These are phyloP conservation scores for Perilla frutescens DNA, from an alignment of 257 asterid genomes.

Conservation along the genomic window DNA sequence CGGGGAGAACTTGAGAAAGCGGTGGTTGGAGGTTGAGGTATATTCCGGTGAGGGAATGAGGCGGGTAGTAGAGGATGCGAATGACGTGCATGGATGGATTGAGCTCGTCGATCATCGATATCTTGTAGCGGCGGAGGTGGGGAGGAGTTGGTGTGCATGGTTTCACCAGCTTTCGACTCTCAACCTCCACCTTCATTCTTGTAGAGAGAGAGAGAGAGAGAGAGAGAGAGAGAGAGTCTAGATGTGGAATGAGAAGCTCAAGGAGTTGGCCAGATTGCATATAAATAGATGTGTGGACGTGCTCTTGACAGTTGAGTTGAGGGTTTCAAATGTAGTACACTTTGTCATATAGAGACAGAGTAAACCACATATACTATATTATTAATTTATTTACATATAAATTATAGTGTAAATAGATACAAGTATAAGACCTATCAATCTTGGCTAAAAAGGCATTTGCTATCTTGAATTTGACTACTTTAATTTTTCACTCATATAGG, in stretches of 20 bases:
- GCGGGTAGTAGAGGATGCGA: constrained; percentile 30
- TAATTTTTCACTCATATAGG: no score
- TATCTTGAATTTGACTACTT: no score
- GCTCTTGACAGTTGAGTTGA: no score
- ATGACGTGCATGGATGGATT: constrained; percentile 22
- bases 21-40: not conserved
- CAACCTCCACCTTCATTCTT: constrained; percentile 19
- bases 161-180: constrained; percentile 15
- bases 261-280: not conserved
- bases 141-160: constrained; percentile 22
- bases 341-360: no score
- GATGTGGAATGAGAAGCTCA: not conserved
- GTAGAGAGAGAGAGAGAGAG: not conserved
- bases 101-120: constrained; percentile 25
- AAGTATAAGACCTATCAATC: no score
- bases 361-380: no score
- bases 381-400: no score
- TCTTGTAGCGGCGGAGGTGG: constrained; percentile 19
- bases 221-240: not conserved
- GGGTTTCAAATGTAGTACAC: no score
- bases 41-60: not conserved
- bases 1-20: constrained; percentile 17
- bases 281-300: no score
- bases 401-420: no score
- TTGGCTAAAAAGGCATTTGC: no score